These are phyloP conservation scores for Trametes elegans DNA, from an alignment of 768 basidiomycete species.

Conservation along the genomic window DNA sequence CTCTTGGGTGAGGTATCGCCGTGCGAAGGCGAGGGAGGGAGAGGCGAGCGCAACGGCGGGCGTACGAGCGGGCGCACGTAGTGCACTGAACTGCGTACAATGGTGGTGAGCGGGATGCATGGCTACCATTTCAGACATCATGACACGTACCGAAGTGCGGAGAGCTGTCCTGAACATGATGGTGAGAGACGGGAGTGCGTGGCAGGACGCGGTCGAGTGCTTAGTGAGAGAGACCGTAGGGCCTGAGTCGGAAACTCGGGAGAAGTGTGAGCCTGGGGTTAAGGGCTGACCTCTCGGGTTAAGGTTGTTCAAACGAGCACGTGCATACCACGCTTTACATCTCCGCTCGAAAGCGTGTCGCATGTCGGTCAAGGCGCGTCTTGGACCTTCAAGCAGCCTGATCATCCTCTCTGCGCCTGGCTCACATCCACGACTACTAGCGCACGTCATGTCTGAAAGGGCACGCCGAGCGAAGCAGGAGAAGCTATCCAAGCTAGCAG, in stretches of 20 bases:
- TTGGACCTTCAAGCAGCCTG: background rate
- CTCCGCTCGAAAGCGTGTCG: slow-evolving; percentile 32
- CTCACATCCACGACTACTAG: no score
- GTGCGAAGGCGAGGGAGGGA: slow-evolving; percentile 26
- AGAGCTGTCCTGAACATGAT: slow-evolving; percentile 48
- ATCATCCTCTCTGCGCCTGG: background rate
- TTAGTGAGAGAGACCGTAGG: slow-evolving; percentile 19
- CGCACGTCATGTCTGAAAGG: slow-evolving; percentile 33
- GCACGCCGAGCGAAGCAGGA: slow-evolving; percentile 25
- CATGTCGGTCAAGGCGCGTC: slow-evolving; percentile 20
- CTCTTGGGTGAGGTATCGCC: slow-evolving; percentile 62
- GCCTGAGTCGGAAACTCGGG: slow-evolving; percentile 4
- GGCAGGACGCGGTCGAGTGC: slow-evolving; percentile 4
- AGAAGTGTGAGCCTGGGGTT: slow-evolving; percentile 7
- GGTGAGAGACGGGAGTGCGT: slow-evolving; percentile 9
- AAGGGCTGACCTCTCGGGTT: slow-evolving; percentile 5
- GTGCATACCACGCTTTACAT: slow-evolving; percentile 26
- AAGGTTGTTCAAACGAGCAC: slow-evolving; percentile 8
- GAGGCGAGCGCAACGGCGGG: slow-evolving; percentile 18
- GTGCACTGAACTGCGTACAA: slow-evolving; percentile 15
- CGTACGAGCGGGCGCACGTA: slow-evolving; percentile 16
- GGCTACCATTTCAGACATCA: background rate
- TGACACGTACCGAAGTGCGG: slow-evolving; percentile 41
- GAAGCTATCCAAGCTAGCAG: slow-evolving; percentile 50
- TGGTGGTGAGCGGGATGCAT: background rate